These are phyloP conservation scores for Emergomyces pasteurianus DNA, from an alignment of 2,329 filamentous ascomycete genomes.

Conservation along the genomic window DNA sequence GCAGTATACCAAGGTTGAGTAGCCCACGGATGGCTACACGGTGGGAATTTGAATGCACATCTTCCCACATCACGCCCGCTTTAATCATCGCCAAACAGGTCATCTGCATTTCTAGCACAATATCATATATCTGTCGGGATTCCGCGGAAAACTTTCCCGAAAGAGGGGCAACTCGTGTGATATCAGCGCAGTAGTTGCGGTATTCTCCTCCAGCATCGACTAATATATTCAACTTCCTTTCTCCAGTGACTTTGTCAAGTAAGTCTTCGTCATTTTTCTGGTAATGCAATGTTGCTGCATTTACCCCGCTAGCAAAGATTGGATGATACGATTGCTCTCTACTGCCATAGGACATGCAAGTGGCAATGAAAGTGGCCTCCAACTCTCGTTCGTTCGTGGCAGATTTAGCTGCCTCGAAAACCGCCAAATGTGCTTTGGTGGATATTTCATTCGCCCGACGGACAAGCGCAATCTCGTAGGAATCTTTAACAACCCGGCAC, in stretches of 20 bases:
- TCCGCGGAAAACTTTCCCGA: conserved; percentile 57
- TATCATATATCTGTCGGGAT: conserved; percentile 59
- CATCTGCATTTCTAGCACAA: conserved; percentile 72
- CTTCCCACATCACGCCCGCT: conserved; percentile 58
- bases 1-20: conserved; percentile 58
- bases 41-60: conserved; percentile 62
- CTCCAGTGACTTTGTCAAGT: conserved; percentile 32
- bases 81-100: conserved; percentile 57
- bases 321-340: conserved; percentile 73
- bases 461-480: conserved; percentile 75
- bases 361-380: conserved; percentile 62
- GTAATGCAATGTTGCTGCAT: conserved; percentile 81
- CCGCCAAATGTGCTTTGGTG: conserved; percentile 60
- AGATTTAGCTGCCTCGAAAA: conserved; percentile 51
- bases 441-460: conserved; percentile 71
- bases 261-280: conserved; percentile 64
- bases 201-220: conserved; percentile 84
- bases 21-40: conserved; percentile 61
- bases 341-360: conserved; percentile 60
- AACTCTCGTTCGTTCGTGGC: conserved; percentile 72
- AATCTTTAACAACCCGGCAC: conserved; percentile 69
- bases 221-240: conserved; percentile 56
- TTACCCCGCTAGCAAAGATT: conserved; percentile 77
- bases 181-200: conserved; percentile 73
- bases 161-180: conserved; percentile 79